These are phyloP conservation scores for Boletus edulis DNA, from an alignment of 768 basidiomycete genomes.

Conservation along the genomic window DNA sequence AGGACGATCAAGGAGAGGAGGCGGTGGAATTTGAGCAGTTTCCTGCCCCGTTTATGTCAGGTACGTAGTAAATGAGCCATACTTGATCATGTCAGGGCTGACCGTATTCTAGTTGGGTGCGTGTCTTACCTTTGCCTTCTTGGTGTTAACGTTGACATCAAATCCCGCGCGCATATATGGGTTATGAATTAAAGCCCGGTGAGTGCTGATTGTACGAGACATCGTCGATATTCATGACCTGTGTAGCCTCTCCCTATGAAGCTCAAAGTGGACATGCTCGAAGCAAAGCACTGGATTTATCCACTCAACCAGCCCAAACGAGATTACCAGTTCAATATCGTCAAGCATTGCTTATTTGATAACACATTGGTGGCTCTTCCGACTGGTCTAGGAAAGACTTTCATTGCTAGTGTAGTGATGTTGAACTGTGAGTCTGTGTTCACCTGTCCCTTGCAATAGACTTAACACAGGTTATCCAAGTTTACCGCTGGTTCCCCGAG, in stretches of 20 bases:
- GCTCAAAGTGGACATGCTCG: constrained; percentile 70
- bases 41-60: constrained; percentile 71
- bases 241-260: constrained; percentile 74
- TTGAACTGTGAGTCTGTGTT: constrained; percentile 67
- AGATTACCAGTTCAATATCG: constrained; percentile 94
- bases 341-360: constrained; percentile 79
- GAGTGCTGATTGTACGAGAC: background rate
- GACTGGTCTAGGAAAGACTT: constrained; percentile 96
- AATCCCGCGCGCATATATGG: background rate
- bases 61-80: constrained; percentile 40
- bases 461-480: constrained; percentile 37
- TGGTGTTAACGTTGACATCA: constrained; percentile 3
- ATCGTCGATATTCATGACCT: background rate
- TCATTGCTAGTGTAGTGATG: constrained; percentile 97
- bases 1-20: constrained; percentile 59
- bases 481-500: constrained; percentile 89
- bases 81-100: constrained; percentile 1
- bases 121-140: constrained; percentile 21
- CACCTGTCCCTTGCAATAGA: background rate
- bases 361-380: constrained; percentile 94
- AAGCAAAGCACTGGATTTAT: constrained; percentile 85
- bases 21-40: constrained; percentile 76
- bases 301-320: constrained; percentile 86
- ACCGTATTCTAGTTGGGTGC: constrained; percentile 49
- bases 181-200: constrained; percentile 30